phyloP scores from a whole-genome alignment of 768 basidiomycete species.

The Lyophyllum decastes region DNA sequence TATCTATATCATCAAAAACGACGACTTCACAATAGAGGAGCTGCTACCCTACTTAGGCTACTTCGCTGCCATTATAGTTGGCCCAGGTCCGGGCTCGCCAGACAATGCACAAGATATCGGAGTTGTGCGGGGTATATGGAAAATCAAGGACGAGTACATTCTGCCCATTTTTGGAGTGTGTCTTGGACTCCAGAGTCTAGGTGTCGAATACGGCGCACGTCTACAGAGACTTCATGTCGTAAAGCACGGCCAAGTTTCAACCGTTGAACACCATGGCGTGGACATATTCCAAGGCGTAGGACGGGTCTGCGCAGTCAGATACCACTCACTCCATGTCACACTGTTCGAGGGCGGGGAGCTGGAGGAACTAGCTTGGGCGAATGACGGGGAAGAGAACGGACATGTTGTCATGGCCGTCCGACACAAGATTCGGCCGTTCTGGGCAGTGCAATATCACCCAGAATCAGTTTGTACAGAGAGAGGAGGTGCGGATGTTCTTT shows the following conservation, averaged over 20 bases:
- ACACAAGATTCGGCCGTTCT: constrained; percentile 69
- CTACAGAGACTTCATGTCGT: constrained; percentile 63
- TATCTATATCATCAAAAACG: constrained; percentile 76
- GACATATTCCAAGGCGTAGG: constrained; percentile 65
- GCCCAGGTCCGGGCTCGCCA: constrained; percentile 83
- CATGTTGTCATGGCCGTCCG: constrained; percentile 73
- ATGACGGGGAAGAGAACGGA: constrained; percentile 69
- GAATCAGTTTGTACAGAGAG: constrained; percentile 76
- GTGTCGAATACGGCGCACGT: constrained; percentile 60
- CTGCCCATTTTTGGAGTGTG: constrained; percentile 85
- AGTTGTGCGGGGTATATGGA: constrained; percentile 72
- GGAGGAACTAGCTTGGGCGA: constrained; percentile 71
- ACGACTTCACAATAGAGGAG: constrained; percentile 50
- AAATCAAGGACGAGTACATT: constrained; percentile 45
- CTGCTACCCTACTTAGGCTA: constrained; percentile 54
- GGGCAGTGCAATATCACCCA: constrained; percentile 90
- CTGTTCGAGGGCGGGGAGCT: constrained; percentile 47
- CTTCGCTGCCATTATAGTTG: constrained; percentile 73
- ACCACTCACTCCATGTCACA: constrained; percentile 77
- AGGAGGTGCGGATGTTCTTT: constrained; percentile 67
- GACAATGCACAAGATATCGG: constrained; percentile 63
- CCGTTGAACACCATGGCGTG: constrained; percentile 54
- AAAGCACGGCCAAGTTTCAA: constrained; percentile 80
- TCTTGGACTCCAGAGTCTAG: constrained; percentile 79
- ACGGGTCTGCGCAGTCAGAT: constrained; percentile 64